phyloP scores from a whole-genome alignment of 208 protist genomes.

The Wallacemonas sp. region DNA sequence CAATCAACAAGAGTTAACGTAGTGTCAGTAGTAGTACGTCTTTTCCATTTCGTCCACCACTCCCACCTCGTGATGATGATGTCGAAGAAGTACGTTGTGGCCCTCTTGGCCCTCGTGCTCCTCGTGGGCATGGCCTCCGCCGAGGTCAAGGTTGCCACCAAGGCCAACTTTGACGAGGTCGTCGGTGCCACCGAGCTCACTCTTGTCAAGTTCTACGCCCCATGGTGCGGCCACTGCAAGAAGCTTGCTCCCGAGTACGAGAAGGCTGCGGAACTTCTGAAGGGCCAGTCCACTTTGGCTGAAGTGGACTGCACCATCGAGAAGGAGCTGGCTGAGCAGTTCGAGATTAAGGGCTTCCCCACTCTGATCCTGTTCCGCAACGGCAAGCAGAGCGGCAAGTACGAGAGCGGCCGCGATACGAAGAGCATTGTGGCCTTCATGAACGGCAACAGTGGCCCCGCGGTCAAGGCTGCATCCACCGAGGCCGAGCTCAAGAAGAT shows the following conservation, averaged over 20 bases:
- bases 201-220: constrained; percentile 95
- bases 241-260: constrained; percentile 88
- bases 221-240: constrained; percentile 96
- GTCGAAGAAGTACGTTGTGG: constrained; percentile 15
- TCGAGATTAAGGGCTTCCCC: constrained; percentile 80
- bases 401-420: constrained; percentile 65
- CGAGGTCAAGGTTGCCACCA: constrained; percentile 57
- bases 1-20: too few species aligned
- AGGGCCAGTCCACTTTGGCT: constrained; percentile 54
- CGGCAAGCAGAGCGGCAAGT: constrained; percentile 56
- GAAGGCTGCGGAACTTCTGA: constrained; percentile 63
- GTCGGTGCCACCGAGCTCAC: constrained; percentile 48
- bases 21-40: too few species aligned
- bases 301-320: constrained; percentile 90
- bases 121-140: constrained; percentile 27
- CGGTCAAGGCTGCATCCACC: constrained; percentile 30
- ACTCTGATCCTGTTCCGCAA: constrained; percentile 86
- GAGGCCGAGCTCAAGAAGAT: constrained; percentile 66
- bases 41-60: too few species aligned
- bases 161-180: constrained; percentile 64
- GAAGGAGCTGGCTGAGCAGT: constrained; percentile 45
- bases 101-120: background rate
- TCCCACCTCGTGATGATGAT: background rate
- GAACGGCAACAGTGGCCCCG: constrained; percentile 52
- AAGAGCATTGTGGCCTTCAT: constrained; percentile 65